Percentiles rank a stretch among this genome's conserved stretches.
Conservation (phyloP, 2,329 filamentous ascomycete species). For the Aureobasidium sp. region DNA sequence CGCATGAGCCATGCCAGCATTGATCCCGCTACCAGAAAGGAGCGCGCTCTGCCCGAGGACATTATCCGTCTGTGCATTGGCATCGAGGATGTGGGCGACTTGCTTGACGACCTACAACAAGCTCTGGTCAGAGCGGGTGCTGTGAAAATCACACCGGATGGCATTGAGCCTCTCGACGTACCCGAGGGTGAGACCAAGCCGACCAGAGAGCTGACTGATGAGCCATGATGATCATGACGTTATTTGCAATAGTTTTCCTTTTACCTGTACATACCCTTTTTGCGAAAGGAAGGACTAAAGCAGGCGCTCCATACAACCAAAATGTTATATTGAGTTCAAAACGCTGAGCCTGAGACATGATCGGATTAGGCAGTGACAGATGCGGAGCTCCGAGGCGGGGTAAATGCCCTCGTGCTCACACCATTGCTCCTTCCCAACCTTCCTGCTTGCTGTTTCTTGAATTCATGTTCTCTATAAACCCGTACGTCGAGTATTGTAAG, state of each 20-base stretch:
- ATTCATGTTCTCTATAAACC: not conserved
- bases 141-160: slow-evolving; percentile 75
- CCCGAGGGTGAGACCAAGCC: slow-evolving; percentile 22
- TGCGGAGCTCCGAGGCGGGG: not conserved
- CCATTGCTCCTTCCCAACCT: not conserved
- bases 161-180: slow-evolving; percentile 55
- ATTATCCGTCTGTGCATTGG: slow-evolving; percentile 92
- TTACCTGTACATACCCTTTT: not conserved
- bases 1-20: slow-evolving; percentile 99
- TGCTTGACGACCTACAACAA: slow-evolving; percentile 85
- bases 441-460: not conserved
- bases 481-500: too few species aligned
- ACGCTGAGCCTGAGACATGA: not conserved
- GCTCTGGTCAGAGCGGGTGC: slow-evolving; percentile 93
- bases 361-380: not conserved
- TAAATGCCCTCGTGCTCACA: not conserved
- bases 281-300: not conserved
- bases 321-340: not conserved
- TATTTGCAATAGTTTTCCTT: not conserved
- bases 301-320: not conserved
- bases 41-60: slow-evolving; percentile 91
- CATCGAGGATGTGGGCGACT: slow-evolving; percentile 84
- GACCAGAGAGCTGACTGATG: slow-evolving; percentile 29
- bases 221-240: slow-evolving; percentile 19
- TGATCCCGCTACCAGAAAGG: slow-evolving; percentile 82